Evolutionary conservation across 1,139 yeast species (phyloP).

Genomic region (Cylindricascospora bacillispora): DNA sequence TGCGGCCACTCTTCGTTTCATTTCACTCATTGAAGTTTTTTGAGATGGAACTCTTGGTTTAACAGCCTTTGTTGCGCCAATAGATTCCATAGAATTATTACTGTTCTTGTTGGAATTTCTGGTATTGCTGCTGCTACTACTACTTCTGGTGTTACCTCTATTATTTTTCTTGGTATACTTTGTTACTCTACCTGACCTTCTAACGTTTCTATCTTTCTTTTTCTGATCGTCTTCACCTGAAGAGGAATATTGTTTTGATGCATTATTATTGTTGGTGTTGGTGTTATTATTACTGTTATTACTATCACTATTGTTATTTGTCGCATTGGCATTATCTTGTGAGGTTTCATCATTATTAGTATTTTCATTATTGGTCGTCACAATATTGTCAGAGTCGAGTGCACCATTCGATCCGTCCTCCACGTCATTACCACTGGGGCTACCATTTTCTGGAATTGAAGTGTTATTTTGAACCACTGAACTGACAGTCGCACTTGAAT

Average conservation of each 20-base stretch:
- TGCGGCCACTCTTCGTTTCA: slow-evolving; percentile 80
- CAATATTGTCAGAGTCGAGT: not conserved
- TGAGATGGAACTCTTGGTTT: slow-evolving; percentile 75
- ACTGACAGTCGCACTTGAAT: not conserved
- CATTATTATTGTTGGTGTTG: no score
- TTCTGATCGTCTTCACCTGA: slow-evolving; percentile 8
- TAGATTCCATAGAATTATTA: slow-evolving; percentile 12
- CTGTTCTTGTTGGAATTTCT: slow-evolving; percentile 8
- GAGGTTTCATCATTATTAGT: slow-evolving; percentile 2
- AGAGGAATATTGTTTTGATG: no score
- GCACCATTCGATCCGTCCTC: not conserved
- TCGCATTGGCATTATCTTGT: not conserved
- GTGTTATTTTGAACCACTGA: not conserved
- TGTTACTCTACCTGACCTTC: slow-evolving; percentile 7
- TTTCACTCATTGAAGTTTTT: slow-evolving; percentile 60
- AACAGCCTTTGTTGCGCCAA: slow-evolving; percentile 48
- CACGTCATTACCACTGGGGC: not conserved
- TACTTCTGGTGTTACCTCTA: slow-evolving; percentile 6
- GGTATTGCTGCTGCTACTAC: slow-evolving; percentile 13
- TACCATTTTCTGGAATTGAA: no score
- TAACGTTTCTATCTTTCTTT: slow-evolving; percentile 3
- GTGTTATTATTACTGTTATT: not conserved
- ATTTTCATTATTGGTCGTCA: not conserved
- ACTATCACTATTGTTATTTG: not conserved
- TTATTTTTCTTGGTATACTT: slow-evolving; percentile 6